Evolutionary conservation across 1,139 yeast species (phyloP).

Genomic region (Chernovozyma sophiae-reginae): DNA sequence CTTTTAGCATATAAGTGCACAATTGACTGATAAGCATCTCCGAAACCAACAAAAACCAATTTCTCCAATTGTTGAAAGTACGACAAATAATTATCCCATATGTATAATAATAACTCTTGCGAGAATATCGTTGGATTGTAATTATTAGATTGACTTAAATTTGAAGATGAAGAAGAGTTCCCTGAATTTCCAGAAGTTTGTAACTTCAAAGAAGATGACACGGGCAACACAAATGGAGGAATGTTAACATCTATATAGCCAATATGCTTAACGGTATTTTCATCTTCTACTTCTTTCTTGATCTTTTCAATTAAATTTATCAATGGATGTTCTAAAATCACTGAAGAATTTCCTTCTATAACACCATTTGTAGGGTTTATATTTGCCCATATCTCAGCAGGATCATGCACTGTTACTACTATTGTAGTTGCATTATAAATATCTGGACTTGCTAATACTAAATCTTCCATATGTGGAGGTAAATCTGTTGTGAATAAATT

Average conservation of each 20-base stretch:
- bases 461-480: constrained; percentile 56
- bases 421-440: constrained; percentile 62
- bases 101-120: constrained; percentile 70
- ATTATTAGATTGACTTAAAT: constrained; percentile 15
- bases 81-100: constrained; percentile 89
- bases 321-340: constrained; percentile 50
- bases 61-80: constrained; percentile 66
- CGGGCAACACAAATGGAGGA: constrained; percentile 46
- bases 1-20: constrained; percentile 88
- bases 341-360: constrained; percentile 68
- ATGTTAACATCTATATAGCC: constrained; percentile 84
- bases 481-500: constrained; percentile 38
- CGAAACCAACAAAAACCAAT: constrained; percentile 80
- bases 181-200: constrained; percentile 5
- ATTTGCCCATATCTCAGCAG: constrained; percentile 91
- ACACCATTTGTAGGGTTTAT: constrained; percentile 76
- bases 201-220: constrained; percentile 14
- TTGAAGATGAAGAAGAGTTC: constrained; percentile 13
- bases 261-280: constrained; percentile 52
- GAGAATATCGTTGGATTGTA: constrained; percentile 65
- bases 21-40: constrained; percentile 84
- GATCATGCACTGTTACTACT: constrained; percentile 77
- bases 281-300: constrained; percentile 25
- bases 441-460: constrained; percentile 72
- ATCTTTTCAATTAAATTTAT: constrained; percentile 34